Evolutionary conservation across 2,329 filamentous ascomycete species (phyloP).

Genomic region (Septoria linicola): DNA sequence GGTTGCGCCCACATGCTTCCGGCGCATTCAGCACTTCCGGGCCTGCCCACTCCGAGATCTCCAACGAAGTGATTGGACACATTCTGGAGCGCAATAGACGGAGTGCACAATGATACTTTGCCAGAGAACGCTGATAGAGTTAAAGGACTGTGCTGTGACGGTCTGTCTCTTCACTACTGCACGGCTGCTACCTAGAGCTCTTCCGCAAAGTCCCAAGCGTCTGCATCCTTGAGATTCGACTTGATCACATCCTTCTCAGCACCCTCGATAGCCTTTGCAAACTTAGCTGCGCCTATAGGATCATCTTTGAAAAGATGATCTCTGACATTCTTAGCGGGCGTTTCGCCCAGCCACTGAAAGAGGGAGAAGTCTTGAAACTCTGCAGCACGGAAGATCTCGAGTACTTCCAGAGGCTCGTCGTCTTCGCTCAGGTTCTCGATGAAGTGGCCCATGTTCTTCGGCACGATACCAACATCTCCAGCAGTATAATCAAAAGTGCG

Average conservation of each 20-base stretch:
- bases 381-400: constrained; percentile 67
- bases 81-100: not conserved
- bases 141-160: no score
- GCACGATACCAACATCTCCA: constrained; percentile 76
- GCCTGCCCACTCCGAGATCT: not conserved
- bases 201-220: constrained; percentile 9
- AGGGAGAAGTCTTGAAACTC: constrained; percentile 71
- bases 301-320: constrained; percentile 67
- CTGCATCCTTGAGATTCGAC: constrained; percentile 14
- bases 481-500: constrained; percentile 74
- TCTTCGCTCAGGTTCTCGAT: constrained; percentile 75
- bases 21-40: not conserved
- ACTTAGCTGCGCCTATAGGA: constrained; percentile 60
- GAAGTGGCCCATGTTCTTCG: constrained; percentile 74
- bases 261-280: constrained; percentile 61
- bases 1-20: constrained; percentile 7
- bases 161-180: not conserved
- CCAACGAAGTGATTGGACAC: not conserved
- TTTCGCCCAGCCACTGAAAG: constrained; percentile 74
- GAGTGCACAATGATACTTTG: no score
- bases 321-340: constrained; percentile 55
- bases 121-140: no score
- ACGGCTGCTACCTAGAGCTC: not conserved
- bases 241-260: constrained; percentile 56
- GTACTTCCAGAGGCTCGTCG: constrained; percentile 71